phyloP scores from a whole-genome alignment of 495 filamentous ascomycete species.

The Xylaria grammica region DNA sequence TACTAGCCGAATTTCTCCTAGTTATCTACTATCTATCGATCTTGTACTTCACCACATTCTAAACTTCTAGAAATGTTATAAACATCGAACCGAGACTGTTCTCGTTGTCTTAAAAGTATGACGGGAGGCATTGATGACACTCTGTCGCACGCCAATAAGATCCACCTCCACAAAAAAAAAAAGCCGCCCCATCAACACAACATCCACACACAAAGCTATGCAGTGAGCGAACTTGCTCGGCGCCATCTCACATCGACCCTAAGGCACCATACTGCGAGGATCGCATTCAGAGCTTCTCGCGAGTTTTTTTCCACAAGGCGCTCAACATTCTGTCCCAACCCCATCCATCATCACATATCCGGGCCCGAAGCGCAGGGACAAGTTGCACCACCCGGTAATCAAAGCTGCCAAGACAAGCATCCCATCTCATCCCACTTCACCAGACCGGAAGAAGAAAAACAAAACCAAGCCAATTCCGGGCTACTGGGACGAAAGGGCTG shows the following conservation, averaged over 20 bases:
- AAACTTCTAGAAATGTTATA: not conserved
- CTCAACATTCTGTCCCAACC: constrained; percentile 4
- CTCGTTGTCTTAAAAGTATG: not conserved
- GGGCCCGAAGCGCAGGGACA: too few species aligned
- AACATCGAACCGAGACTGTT: not conserved
- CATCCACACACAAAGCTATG: constrained; percentile 6
- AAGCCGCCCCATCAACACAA: constrained; percentile 3
- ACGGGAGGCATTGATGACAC: not conserved
- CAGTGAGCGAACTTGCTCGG: constrained; percentile 10
- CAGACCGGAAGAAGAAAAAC: not conserved
- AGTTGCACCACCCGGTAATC: constrained; percentile 5
- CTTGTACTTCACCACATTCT: not conserved
- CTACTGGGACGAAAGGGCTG: constrained; percentile 16
- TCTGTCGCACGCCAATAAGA: constrained; percentile 12
- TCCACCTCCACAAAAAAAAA: constrained; percentile 16
- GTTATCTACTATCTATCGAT: too few species aligned
- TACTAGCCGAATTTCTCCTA: too few species aligned
- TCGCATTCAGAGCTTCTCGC: constrained; percentile 7
- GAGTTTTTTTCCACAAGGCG: not conserved
- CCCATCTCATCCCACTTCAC: not conserved
- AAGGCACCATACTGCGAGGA: constrained; percentile 1
- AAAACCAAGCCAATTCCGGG: constrained; percentile 8
- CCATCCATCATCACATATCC: too few species aligned
- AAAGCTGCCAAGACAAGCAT: constrained; percentile 10
- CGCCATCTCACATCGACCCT: constrained; percentile 16